A percentile compares a stretch with the other conserved stretches of the same genome.
These are phyloP conservation scores for Syncephalastrum monosporum DNA, from an alignment of 371 early-diverging fungal genomes.

Conservation along the genomic window DNA sequence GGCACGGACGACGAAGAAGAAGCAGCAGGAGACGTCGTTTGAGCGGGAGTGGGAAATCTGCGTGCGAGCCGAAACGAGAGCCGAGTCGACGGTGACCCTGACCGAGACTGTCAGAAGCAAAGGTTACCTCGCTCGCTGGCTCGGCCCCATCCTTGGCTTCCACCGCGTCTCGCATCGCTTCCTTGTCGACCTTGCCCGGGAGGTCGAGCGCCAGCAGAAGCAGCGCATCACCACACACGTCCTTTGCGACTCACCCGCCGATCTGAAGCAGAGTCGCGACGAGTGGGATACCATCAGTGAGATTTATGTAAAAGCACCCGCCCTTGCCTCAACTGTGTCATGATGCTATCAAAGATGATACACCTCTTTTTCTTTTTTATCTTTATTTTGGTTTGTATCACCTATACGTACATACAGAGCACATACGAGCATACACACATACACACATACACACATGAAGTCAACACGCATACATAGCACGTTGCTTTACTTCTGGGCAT, in stretches of 20 bases:
- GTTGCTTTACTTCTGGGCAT: no score
- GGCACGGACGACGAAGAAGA: not conserved
- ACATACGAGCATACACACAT: no score
- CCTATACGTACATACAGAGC: no score
- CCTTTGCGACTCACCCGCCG: slow-evolving; percentile 12
- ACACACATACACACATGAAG: no score
- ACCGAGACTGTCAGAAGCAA: slow-evolving; percentile 16
- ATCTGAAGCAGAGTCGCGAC: not conserved
- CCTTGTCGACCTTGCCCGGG: slow-evolving; percentile 14
- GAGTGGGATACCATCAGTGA: slow-evolving; percentile 7
- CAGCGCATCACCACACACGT: slow-evolving; percentile 12
- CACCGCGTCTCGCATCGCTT: slow-evolving; percentile 23
- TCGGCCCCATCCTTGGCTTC: slow-evolving; percentile 20
- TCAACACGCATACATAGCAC: no score
- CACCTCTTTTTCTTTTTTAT: no score
- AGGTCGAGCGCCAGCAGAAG: slow-evolving; percentile 18
- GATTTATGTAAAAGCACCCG: slow-evolving; percentile 4
- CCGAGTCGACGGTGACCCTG: slow-evolving; percentile 8
- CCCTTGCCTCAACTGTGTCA: slow-evolving; percentile 7
- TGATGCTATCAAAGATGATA: not conserved
- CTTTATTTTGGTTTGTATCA: no score
- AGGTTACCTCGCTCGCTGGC: slow-evolving; percentile 22
- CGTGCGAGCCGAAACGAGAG: slow-evolving; percentile 5
- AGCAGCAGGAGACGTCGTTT: slow-evolving; percentile 8
- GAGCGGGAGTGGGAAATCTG: slow-evolving; percentile 21